A percentile compares a stretch with the other conserved stretches of the same genome.
Conservation (phyloP, 345 rosid genomes). For the Adansonia digitata region DNA sequence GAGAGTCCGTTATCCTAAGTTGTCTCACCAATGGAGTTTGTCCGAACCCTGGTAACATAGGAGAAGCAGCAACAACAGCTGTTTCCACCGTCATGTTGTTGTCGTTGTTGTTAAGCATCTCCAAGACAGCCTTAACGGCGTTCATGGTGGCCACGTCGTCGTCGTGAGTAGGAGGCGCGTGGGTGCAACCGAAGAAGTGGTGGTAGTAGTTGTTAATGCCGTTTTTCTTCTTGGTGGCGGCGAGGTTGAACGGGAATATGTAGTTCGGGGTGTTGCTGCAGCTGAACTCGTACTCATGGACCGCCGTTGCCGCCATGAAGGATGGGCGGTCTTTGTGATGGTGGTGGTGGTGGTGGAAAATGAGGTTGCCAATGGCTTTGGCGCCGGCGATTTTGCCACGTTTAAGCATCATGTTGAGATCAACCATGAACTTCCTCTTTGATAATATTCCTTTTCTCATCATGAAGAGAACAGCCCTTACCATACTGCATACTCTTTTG, state of each 20-base stretch:
- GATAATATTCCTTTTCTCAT: constrained; percentile 52
- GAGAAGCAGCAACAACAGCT: constrained; percentile 28
- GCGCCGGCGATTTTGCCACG: constrained; percentile 67
- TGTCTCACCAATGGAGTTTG: constrained; percentile 70
- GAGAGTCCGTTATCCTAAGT: constrained; percentile 91
- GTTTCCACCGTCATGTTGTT: constrained; percentile 33
- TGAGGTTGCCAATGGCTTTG: constrained; percentile 53
- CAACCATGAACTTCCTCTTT: constrained; percentile 55
- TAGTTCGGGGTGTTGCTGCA: constrained; percentile 78
- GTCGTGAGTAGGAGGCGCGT: constrained; percentile 51
- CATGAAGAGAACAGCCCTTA: constrained; percentile 68
- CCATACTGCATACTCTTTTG: constrained; percentile 55
- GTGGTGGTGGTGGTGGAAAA: constrained; percentile 50
- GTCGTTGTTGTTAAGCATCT: constrained; percentile 44
- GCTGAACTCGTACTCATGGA: constrained; percentile 83
- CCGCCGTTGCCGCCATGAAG: not conserved
- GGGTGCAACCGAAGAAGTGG: constrained; percentile 52
- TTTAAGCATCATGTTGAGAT: constrained; percentile 68
- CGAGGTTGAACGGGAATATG: constrained; percentile 38
- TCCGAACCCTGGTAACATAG: constrained; percentile 74
- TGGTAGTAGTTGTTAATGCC: constrained; percentile 20
- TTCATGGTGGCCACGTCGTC: constrained; percentile 39
- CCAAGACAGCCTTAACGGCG: constrained; percentile 49
- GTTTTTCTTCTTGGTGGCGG: constrained; percentile 32
- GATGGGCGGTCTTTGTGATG: constrained; percentile 22